phyloP scores from a whole-genome alignment of 495 filamentous ascomycete genomes.

The Neurospora intermedia region DNA sequence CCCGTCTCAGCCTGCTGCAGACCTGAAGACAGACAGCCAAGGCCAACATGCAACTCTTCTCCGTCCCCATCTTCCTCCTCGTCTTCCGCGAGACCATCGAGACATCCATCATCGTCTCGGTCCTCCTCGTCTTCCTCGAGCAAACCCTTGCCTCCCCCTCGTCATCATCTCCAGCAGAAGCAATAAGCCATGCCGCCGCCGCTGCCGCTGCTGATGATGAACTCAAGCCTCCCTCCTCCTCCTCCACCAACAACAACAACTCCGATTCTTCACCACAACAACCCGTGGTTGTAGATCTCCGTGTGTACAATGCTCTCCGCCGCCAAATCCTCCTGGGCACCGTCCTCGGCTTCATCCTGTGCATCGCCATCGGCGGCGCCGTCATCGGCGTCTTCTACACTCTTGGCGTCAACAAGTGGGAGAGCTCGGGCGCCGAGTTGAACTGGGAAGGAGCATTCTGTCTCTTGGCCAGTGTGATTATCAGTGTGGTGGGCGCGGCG shows the following conservation, averaged over 20 bases:
- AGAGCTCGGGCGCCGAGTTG: constrained; percentile 43
- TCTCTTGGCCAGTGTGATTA: constrained; percentile 62
- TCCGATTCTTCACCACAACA: not conserved
- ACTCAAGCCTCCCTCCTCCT: not conserved
- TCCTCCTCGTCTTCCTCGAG: constrained; percentile 72
- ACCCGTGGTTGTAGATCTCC: not conserved
- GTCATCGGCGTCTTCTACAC: constrained; percentile 77
- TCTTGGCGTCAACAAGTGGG: constrained; percentile 54
- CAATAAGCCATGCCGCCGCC: not conserved
- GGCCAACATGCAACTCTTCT: constrained; percentile 41
- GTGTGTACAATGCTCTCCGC: not conserved
- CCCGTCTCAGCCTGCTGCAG: not conserved
- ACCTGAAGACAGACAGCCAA: not conserved
- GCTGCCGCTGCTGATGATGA: not conserved
- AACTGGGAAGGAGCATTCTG: constrained; percentile 72
- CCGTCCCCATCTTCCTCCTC: constrained; percentile 73
- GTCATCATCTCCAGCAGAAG: constrained; percentile 37
- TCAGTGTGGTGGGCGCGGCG: constrained; percentile 67
- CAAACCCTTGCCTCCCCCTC: constrained; percentile 52
- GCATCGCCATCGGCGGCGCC: constrained; percentile 55
- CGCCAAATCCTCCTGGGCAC: constrained; percentile 35
- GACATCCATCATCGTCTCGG: constrained; percentile 69
- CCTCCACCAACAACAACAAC: not conserved
- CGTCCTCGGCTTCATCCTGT: constrained; percentile 51
- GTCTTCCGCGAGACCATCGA: constrained; percentile 78